Evolutionary conservation across 768 basidiomycete genomes (phyloP).

Genomic region (Trametes punicea): DNA sequence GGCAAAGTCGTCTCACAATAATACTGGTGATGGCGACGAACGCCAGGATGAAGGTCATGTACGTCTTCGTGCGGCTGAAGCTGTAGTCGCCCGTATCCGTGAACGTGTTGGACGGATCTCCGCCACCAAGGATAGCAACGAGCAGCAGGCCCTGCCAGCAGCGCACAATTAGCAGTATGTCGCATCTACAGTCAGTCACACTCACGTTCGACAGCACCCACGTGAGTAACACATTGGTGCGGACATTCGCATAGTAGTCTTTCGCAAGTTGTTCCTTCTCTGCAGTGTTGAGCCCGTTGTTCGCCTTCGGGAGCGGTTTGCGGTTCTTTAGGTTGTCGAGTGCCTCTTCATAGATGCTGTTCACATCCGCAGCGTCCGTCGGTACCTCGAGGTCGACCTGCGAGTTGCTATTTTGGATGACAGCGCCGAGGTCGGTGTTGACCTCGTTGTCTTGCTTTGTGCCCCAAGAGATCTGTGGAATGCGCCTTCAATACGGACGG

Average conservation of each 20-base stretch:
- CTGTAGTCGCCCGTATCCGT: slow-evolving; percentile 36
- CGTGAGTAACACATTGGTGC: slow-evolving; percentile 77
- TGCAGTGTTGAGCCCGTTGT: slow-evolving; percentile 37
- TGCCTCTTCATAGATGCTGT: slow-evolving; percentile 82
- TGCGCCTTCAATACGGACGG: neutral
- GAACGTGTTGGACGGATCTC: slow-evolving; percentile 61
- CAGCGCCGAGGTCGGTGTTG: slow-evolving; percentile 78
- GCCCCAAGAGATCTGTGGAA: slow-evolving; percentile 80
- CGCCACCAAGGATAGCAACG: slow-evolving; percentile 63
- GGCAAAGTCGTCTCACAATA: slow-evolving; percentile 47
- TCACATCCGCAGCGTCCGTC: slow-evolving; percentile 76
- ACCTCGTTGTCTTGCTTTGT: slow-evolving; percentile 85
- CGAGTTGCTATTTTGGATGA: slow-evolving; percentile 74
- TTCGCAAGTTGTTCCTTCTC: slow-evolving; percentile 74
- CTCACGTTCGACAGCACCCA: slow-evolving; percentile 86
- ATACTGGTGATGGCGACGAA: slow-evolving; percentile 79
- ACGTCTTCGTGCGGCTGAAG: slow-evolving; percentile 61
- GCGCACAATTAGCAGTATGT: too few relatives aligned
- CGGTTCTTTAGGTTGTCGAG: slow-evolving; percentile 65
- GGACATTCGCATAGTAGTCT: slow-evolving; percentile 85
- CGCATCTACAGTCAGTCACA: too few relatives aligned
- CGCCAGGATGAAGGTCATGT: slow-evolving; percentile 75
- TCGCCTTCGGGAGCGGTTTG: slow-evolving; percentile 41
- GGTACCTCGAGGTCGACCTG: slow-evolving; percentile 88
- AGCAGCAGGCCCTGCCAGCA: slow-evolving; percentile 59